Evolutionary conservation across 352 stramenopile species (phyloP), one percentile per base, ranked within the genome.

Genomic region (Blastocystis sp.): DNA sequence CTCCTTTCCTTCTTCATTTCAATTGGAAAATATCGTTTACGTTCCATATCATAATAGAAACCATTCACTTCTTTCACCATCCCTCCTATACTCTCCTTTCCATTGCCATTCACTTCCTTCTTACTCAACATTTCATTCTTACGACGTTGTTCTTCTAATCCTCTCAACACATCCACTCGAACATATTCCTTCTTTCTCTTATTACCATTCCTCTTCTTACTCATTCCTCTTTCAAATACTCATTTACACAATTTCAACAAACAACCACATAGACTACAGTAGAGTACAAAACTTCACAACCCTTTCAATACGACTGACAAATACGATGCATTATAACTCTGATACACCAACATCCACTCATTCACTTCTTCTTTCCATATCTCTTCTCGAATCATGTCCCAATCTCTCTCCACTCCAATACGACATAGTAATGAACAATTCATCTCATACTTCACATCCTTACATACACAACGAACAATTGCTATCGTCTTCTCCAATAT

Each of bases 11-110:
- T 54, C 21, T 63, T 61, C 67, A 78, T 56, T 21, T 34, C 56
- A 21, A 61, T 42, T 24, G 67, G 67, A 38, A 78, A 78, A 44
- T 78, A 78, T 44, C 44, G 38, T 61, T 78, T 57, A 34, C 38
- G 56, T 56, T 78, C 67, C 44, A 57, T 16, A 59, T 78, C 67
- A 42, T 57, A 78, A 27, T 59, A 40, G 42, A 40, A 63, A 61
- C 42, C 67, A 27, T 6, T 14, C 27, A 73, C 21, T 46, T 48
- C 32, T 46, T 73, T 73, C 40, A 16, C 21, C 32, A n/a, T 73
- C n/a, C n/a, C n/a, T n/a, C n/a, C n/a, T n/a, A n/a, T n/a, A n/a
- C n/a, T n/a, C n/a, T n/a, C n/a, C n/a, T n/a, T n/a, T n/a, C n/a
- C n/a, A n/a, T n/a, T n/a, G n/a, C n/a, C n/a, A n/a, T n/a, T n/a